A percentile compares a stretch with the other conserved stretches of the same genome.
phyloP scores from a whole-genome alignment of 116 monocot species.

The Trichopus zeylanicus region DNA sequence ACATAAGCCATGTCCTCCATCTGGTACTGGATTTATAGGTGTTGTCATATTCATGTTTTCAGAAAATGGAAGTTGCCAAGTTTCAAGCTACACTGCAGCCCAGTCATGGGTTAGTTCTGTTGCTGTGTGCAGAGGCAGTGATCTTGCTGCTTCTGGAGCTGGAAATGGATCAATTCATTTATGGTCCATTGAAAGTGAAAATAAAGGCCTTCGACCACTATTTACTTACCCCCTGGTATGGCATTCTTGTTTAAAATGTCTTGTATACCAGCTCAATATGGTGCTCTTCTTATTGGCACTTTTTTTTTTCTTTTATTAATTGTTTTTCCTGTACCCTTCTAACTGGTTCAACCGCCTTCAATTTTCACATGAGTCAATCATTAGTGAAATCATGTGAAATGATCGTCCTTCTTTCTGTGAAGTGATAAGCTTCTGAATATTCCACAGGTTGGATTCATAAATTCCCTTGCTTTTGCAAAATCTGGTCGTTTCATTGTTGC shows the following conservation, averaged over 20 bases:
- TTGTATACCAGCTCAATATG: no score
- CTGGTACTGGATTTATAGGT: background rate
- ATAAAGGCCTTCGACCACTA: constrained; percentile 55
- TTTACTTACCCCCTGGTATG: constrained; percentile 66
- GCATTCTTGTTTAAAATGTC: no score
- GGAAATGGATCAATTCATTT: constrained; percentile 76
- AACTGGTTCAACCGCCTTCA: no score
- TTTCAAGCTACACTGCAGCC: constrained; percentile 24
- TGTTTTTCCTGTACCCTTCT: background rate
- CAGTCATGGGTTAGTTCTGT: constrained; percentile 90
- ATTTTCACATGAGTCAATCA: no score
- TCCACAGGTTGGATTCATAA: constrained; percentile 80
- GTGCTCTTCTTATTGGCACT: background rate
- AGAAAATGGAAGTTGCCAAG: constrained; percentile 35
- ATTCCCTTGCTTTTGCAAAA: constrained; percentile 84
- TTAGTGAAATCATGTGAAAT: background rate
- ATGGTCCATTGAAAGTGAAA: constrained; percentile 71
- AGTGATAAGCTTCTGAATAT: no score
- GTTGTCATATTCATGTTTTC: background rate
- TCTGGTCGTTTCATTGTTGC: constrained; percentile 87
- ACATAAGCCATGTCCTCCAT: no score
- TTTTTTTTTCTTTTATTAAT: no score
- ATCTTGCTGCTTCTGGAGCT: constrained; percentile 96
- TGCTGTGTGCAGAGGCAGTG: constrained; percentile 82
- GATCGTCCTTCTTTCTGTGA: background rate